Evolutionary conservation across 495 filamentous ascomycete species (phyloP), one percentile per base, ranked within the genome.

Genomic region (Hypoxylon fragiforme): DNA sequence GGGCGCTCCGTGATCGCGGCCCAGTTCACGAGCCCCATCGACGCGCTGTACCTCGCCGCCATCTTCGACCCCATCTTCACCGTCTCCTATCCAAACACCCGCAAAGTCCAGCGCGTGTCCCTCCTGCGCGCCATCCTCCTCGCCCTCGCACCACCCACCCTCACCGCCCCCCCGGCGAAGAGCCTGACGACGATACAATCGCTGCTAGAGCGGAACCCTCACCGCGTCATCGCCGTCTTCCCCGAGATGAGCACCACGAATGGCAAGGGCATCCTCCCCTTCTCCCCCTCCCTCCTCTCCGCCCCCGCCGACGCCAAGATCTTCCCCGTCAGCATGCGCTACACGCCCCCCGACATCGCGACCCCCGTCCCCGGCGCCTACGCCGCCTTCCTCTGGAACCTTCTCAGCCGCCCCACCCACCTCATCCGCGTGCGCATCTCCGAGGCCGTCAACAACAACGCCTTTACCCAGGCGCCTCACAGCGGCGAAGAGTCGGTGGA

Each of bases 11-110:
- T 99, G 49, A 95, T 99, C 60, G 91, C 92, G 34, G 88, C 87
- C 39, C 91, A 89, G 40, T 91, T 89, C 65, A 97, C 91, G 21
- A 92, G 88, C 0, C 94, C 94, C 1, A 82, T 99, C 65, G 94
- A 99, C 67, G 86, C 89, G 3, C 73, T 99, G 26, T 97, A 97
- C 69, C 84, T 99, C n/a, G 90, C 92, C 37, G 91, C 91, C 22
- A 90, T 98, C 62, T 98, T 97, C 74, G 90, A 95, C 70, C 92
- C 92, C 14, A 78, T 99, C 68, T 97, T 99, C 73, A 92, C 90
- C 26, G 78, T 85, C 13, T 87, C 82, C 7, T 95, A 90, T 67
- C 90, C 91, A 0, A 72, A 76, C 55, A 85, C 83, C 0, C 81
- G 81, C 24, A 81, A 84, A 32, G 89, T 97, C 20, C 82, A 87